Base-by-base conservation (phyloP, 768 basidiomycete genomes). In the Termitomyces sp. region DNA sequence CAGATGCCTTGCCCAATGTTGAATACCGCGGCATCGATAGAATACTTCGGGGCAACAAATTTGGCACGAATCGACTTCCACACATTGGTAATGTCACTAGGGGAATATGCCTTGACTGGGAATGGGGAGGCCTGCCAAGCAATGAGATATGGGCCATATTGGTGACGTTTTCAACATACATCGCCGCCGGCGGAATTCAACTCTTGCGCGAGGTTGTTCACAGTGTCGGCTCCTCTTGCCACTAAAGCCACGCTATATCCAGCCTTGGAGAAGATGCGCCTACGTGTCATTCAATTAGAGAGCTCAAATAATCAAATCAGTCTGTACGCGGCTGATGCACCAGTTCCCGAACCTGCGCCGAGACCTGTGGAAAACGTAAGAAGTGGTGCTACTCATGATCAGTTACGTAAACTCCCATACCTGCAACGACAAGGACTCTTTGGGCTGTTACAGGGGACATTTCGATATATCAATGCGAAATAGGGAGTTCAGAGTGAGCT, bases 231-330 rank as follows among this genome's bases (percentile, higher is more conserved):
- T 14, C 82, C 80, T 47, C 86, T 75, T 12, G 86, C 84, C 38
- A 89, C 74, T 44, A 90, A 70, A 0, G 87, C 88, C 33, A 89
- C 77, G 43, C 75, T 80, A 64, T 87, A 89, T 0, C 87, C 87
- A 31, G 79, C 70, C 63, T 80, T 81, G 6, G 82, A 75, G 58
- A 87, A 86, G 15, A 80, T 60, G 31, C 82, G 84, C 17, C 86
- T 86, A 61, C 9, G 58, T 17, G 49, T 2, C 10, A 30, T 15
- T 57, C 60, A 48, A 62, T 45, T 19, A 26, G 10, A 31, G 44
- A 33, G 23, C 30, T 26, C 38, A 33, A 35, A 5, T 57, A 21
- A 21, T 6, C 54, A 45, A 7, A 46, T n/a, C 17, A 43, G 21
- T 33, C 46, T 79, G 61, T 65, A 85, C 84, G 83, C 84, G 41